Evolutionary conservation across 257 asterid species (phyloP), one percentile per base, ranked within the genome.

Genomic region (Solanum megistacrolobum): DNA sequence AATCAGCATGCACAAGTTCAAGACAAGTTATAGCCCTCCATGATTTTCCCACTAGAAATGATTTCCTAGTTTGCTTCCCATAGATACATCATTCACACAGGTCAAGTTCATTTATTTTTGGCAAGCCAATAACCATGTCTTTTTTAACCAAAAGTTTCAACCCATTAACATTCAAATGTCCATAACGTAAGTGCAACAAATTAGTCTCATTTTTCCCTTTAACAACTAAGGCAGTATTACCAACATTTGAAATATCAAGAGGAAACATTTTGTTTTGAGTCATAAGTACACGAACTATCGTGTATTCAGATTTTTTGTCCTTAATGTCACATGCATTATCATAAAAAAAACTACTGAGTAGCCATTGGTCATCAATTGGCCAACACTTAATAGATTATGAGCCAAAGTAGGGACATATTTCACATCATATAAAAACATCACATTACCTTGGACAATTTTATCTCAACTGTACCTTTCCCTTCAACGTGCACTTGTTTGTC

Each of bases 111-210:
- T 39, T 34, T 12, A 23, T 69, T n/a, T 84, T 76, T 2, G 82
- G 86, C 10, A 90, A 20, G 12, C 89, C 85, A 52, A 69, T 9
- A 78, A 88, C 88, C 92, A 88, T 88, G 84, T 69, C 35, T 87
- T 87, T 88, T 31, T 84, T 9, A 58, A 27, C 31, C 46, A 87
- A 27, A 21, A 87, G 9, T 38, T 39, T 68, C 34, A 79, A 18
- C 5, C 87, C 79, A 2, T 87, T 65, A 16, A 81, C 6, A 62
- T 90, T 65, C 38, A 27, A 29, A 68, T 68, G 21, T 2, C 74
- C 74, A 68, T 12, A 68, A 13, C 9, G 21, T 5, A 68, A 87
- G 65, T 78, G 87, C 84, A 68, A 85, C 5, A 88, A 20, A 12
- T 76, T 76, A 6, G 83, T 43, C 21, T 39, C 86, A 82, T 78